Evolutionary conservation across 1,284 basidiomycete species (phyloP).

Genomic region (Irpex rosettiformis): DNA sequence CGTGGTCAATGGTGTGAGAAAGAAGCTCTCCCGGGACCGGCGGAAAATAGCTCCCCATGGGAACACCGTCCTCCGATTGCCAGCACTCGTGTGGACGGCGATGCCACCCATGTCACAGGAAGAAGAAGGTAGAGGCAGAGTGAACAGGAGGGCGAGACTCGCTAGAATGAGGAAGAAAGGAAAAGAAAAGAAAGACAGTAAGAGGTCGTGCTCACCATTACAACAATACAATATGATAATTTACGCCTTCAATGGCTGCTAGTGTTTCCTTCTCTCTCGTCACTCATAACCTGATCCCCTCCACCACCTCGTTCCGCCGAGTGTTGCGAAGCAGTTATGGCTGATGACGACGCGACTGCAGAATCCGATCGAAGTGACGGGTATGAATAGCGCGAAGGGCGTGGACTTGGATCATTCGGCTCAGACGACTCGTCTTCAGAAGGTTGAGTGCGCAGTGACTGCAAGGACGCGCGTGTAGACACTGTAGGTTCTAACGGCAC

Average conservation of each 20-base stretch:
- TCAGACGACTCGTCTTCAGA: slow-evolving; percentile 2
- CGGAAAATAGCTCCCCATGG: neutral
- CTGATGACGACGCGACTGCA: neutral
- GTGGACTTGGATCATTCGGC: neutral
- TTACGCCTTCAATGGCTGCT: slow-evolving; percentile 4
- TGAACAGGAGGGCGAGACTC: neutral
- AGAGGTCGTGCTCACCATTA: slow-evolving; percentile 10
- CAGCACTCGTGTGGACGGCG: neutral
- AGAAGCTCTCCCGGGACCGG: neutral
- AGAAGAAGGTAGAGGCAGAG: neutral
- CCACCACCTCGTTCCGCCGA: slow-evolving; percentile 1
- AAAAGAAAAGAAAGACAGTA: neutral
- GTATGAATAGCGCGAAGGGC: slow-evolving; percentile 4
- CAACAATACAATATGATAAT: slow-evolving; percentile 10
- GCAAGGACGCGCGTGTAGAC: slow-evolving; percentile 2
- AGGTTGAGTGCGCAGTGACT: slow-evolving; percentile 6
- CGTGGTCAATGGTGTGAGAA: neutral
- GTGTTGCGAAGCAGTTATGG: neutral
- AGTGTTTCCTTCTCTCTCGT: slow-evolving; percentile 1
- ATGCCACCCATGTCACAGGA: neutral
- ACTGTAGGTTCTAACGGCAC: slow-evolving; percentile 1
- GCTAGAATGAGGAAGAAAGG: neutral
- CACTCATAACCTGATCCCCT: neutral
- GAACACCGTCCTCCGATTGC: neutral
- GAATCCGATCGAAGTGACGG: neutral